Conservation (phyloP, 768 basidiomycete species). For the Dictyophora rubrovolvata region DNA sequence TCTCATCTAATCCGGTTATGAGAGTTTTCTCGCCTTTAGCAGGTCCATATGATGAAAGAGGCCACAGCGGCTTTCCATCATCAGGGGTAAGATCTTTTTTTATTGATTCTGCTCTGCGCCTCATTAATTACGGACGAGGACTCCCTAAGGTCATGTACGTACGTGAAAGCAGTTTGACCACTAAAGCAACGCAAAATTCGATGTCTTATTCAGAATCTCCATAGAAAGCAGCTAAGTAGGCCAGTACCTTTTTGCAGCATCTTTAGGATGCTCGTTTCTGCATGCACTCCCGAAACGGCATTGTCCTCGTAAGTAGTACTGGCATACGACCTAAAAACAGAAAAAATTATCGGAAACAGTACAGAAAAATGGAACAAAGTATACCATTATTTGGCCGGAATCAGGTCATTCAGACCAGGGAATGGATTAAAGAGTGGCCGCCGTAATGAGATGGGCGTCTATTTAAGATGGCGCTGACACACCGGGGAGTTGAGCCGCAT, state of each 20-base stretch:
- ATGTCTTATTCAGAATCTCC: not conserved
- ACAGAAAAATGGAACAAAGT: not conserved
- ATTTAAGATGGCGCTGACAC: not conserved
- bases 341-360: not conserved
- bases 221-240: constrained; percentile 43
- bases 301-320: constrained; percentile 49
- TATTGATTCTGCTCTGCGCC: constrained; percentile 49
- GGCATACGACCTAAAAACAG: constrained; percentile 47
- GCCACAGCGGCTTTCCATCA: constrained; percentile 69
- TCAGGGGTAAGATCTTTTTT: constrained; percentile 47
- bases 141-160: constrained; percentile 12
- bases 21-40: constrained; percentile 64
- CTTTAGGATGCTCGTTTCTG: constrained; percentile 51
- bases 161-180: constrained; percentile 29
- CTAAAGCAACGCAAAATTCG: constrained; percentile 12
- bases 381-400: not conserved
- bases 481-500: no score
- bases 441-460: not conserved
- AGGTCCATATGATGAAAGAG: constrained; percentile 68
- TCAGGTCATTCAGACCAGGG: not conserved
- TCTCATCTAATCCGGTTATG: constrained; percentile 57
- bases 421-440: not conserved
- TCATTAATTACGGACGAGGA: not conserved
- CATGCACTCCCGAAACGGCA: constrained; percentile 61
- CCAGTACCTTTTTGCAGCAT: constrained; percentile 21